phyloP scores from a whole-genome alignment of 495 filamentous ascomycete genomes.

The Neurospora sp. region DNA sequence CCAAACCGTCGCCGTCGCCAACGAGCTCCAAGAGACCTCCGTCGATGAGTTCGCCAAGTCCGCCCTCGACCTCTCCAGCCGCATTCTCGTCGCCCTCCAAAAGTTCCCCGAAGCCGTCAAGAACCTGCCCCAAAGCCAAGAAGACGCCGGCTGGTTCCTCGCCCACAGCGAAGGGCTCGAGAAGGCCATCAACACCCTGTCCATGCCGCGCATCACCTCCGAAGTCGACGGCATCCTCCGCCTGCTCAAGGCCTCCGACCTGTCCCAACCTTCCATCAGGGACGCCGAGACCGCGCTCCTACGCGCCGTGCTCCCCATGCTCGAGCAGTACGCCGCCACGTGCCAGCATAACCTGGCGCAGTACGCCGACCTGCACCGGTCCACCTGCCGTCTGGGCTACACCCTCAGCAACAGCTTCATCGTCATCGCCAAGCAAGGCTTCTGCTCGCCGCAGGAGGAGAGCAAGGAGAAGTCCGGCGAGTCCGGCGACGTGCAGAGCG shows the following conservation, averaged over 20 bases:
- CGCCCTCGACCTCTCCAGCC: slow-evolving; percentile 48
- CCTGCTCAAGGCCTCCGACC: slow-evolving; percentile 40
- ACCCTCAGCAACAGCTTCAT: slow-evolving; percentile 65
- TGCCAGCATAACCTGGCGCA: slow-evolving; percentile 41
- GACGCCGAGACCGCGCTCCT: slow-evolving; percentile 49
- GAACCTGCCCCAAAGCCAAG: slow-evolving; percentile 40
- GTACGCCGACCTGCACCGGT: slow-evolving; percentile 50
- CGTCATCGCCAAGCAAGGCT: slow-evolving; percentile 70
- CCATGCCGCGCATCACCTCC: slow-evolving; percentile 40
- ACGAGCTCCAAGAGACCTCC: slow-evolving; percentile 8
- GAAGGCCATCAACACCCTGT: slow-evolving; percentile 46
- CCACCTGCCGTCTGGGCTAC: slow-evolving; percentile 63
- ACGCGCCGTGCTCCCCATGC: slow-evolving; percentile 58
- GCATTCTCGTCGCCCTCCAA: slow-evolving; percentile 65
- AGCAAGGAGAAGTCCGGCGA: slow-evolving; percentile 54
- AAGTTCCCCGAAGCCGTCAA: slow-evolving; percentile 44
- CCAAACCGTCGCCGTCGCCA: slow-evolving; percentile 5
- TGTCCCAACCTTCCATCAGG: slow-evolving; percentile 30
- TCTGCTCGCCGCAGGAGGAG: slow-evolving; percentile 78
- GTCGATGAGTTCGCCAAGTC: slow-evolving; percentile 30
- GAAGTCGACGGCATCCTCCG: slow-evolving; percentile 37
- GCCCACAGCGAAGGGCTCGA: slow-evolving; percentile 48
- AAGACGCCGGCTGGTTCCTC: slow-evolving; percentile 54
- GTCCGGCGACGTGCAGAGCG: slow-evolving; percentile 69
- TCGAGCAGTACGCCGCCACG: slow-evolving; percentile 59